Evolutionary conservation across 495 filamentous ascomycete genomes (phyloP).

Genomic region (Trichoderma erinaceum): DNA sequence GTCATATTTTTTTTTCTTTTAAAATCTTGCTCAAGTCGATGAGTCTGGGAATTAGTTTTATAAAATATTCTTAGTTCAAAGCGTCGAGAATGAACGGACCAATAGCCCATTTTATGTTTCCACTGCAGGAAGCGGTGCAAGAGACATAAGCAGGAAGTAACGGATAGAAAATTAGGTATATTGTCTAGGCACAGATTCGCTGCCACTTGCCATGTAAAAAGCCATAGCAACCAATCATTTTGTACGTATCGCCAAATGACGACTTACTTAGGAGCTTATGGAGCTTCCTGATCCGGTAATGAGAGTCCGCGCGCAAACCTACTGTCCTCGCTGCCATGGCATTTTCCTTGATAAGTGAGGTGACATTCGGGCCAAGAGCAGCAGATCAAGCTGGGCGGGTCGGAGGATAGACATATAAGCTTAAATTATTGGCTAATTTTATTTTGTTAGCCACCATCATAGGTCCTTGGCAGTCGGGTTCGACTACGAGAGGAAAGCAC

Average conservation of each 20-base stretch:
- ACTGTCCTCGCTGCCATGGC: not conserved
- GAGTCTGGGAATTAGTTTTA: no score
- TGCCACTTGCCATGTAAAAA: not conserved
- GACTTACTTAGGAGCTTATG: not conserved
- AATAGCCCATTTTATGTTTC: not conserved
- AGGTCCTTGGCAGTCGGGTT: not conserved
- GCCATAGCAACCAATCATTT: not conserved
- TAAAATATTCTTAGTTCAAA: no score
- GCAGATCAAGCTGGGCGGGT: not conserved
- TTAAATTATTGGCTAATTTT: not conserved
- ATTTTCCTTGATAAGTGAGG: not conserved
- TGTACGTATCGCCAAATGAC: not conserved
- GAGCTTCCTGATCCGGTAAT: slow-evolving; percentile 1
- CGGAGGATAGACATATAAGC: not conserved
- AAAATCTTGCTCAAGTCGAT: not conserved
- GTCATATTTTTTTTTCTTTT: not conserved
- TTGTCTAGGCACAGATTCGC: not conserved
- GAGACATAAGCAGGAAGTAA: not conserved
- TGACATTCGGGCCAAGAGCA: not conserved
- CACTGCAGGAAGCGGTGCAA: not conserved
- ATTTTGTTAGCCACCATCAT: not conserved
- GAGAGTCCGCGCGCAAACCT: not conserved
- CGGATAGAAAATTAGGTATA: not conserved
- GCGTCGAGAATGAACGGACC: not conserved
- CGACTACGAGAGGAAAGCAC: not conserved